Base-by-base conservation (phyloP, 1,139 yeast genomes). In the Suhomyces wounanorum region DNA sequence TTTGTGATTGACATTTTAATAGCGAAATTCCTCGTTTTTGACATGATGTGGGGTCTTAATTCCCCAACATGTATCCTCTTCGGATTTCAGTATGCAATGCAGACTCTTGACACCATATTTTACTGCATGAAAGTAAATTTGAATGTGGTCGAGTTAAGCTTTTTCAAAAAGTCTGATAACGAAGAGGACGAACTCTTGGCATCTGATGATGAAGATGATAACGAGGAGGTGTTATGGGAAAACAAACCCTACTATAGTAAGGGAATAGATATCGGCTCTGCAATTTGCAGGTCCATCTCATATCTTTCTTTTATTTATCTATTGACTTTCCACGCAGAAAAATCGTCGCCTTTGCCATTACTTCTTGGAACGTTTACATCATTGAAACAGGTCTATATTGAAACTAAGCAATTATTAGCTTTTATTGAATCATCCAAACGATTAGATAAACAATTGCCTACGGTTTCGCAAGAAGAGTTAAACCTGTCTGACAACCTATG, bases 31-130 rank as follows among this genome's bases (percentile, higher is more conserved):
- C 80, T 89, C 56, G 81, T 84, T 11, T 81, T 80, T 57, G 86
- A 83, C 57, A 79, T 85, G 2, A 78, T 83, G 55, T 77, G 72
- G 55, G 81, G 80, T 43, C 73, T 60, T 66, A 82, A 65, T 69
- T 81, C 65, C 63, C 81, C 67, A 62, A 84, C 72, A 1, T 75
- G 85, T 76, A 60, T 79, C 66, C 70, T 82, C 33, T 85, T 89
- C 67, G 94, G 94, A 0, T 85, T 89, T 64, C 95, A 89, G 59
- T 87, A 87, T 65, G 85, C 89, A 5, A 71, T 88, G 47, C 75
- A 86, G 53, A 80, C 83, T 14, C 75, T 87, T 26, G 87, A 84
- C 47, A 66, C 84, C 18, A 58, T 82, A 18, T 72, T 82, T 8
- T 71, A 77, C 45, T 68, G 74, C 17, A 70, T 78, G 40, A 83